Conservation (phyloP, 1,139 yeast species). For the Insectozyma bohioensis region DNA sequence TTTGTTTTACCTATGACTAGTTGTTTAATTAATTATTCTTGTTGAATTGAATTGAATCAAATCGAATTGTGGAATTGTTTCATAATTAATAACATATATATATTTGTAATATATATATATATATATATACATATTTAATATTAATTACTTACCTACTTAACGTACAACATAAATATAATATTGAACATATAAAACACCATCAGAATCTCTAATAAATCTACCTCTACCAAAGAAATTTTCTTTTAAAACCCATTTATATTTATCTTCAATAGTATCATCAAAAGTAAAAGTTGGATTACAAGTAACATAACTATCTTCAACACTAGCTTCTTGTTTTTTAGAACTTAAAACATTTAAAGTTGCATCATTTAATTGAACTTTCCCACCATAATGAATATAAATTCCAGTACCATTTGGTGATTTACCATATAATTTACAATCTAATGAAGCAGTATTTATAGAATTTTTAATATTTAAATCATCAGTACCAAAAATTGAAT, state of each 20-base stretch:
- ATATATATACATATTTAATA: not conserved
- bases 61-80: not conserved
- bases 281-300: conserved; percentile 43
- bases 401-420: conserved; percentile 41
- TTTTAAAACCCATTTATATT: conserved; percentile 46
- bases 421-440: conserved; percentile 49
- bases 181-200: conserved; percentile 48
- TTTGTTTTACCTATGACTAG: too few relatives aligned
- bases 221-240: conserved; percentile 54
- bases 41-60: not conserved
- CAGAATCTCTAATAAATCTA: conserved; percentile 46
- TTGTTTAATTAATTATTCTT: too few relatives aligned
- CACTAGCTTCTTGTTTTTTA: conserved; percentile 27
- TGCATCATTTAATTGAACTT: conserved; percentile 34
- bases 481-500: conserved; percentile 41
- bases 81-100: too few relatives aligned
- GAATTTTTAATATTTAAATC: conserved; percentile 37
- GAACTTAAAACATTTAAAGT: conserved; percentile 34
- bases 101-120: too few relatives aligned
- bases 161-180: conserved; percentile 43
- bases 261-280: conserved; percentile 37
- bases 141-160: conserved; percentile 5
- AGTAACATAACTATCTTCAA: conserved; percentile 49
- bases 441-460: conserved; percentile 37
- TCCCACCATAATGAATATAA: conserved; percentile 45